These are phyloP conservation scores for Debaryomycetaceae sp. DNA, from an alignment of 1,139 yeast species.

Conservation along the genomic window DNA sequence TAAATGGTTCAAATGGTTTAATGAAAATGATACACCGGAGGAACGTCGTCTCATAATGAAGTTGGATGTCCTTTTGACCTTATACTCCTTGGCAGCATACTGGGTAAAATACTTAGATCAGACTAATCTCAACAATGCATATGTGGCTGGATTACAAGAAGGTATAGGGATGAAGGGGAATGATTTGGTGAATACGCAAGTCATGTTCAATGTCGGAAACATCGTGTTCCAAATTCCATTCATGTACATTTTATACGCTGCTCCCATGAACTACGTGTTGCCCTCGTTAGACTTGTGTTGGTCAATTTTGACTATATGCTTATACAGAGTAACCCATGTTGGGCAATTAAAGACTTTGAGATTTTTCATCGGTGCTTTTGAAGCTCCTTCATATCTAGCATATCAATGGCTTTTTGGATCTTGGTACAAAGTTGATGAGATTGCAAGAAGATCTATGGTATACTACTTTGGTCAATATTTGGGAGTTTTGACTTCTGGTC, in stretches of 20 bases:
- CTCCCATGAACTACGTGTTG: constrained; percentile 54
- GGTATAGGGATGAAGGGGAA: constrained; percentile 61
- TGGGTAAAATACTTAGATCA: constrained; percentile 72
- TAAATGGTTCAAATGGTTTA: constrained; percentile 66
- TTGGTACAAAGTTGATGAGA: constrained; percentile 54
- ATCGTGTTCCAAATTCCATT: constrained; percentile 54
- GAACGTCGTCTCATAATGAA: constrained; percentile 57
- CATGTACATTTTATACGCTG: constrained; percentile 40
- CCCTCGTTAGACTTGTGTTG: constrained; percentile 62
- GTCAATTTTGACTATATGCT: constrained; percentile 61
- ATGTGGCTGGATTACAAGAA: constrained; percentile 61
- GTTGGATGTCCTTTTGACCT: constrained; percentile 56
- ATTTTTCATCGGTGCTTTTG: constrained; percentile 60
- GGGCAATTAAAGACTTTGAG: constrained; percentile 54
- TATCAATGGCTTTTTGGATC: constrained; percentile 60
- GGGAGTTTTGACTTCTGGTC: constrained; percentile 62
- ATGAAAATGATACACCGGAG: constrained; percentile 51
- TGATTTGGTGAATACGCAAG: constrained; percentile 60
- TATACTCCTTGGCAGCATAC: constrained; percentile 60
- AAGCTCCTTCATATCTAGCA: constrained; percentile 58
- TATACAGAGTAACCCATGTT: constrained; percentile 44
- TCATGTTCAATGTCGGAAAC: constrained; percentile 55
- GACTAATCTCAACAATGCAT: constrained; percentile 62
- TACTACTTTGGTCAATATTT: constrained; percentile 59
- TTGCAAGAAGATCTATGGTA: constrained; percentile 57